Evolutionary conservation across 192 early-diverging fungal genomes (phyloP).

Genomic region (Backusella luteola): DNA sequence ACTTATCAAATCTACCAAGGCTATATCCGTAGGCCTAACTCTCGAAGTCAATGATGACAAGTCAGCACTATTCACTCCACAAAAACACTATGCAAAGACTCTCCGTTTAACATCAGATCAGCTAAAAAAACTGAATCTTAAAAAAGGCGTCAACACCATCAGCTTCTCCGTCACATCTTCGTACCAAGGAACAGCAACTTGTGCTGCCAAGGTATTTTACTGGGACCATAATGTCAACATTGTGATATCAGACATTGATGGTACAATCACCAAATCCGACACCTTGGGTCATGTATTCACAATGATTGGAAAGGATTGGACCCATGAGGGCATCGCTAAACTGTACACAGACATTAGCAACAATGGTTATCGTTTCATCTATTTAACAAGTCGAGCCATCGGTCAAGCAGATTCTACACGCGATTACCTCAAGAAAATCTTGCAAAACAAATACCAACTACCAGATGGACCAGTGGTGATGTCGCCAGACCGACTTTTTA

Average conservation of each 20-base stretch:
- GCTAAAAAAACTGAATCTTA: constrained; percentile 73
- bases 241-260: constrained; percentile 98
- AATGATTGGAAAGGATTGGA: constrained; percentile 98
- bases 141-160: constrained; percentile 87
- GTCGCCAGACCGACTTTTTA: constrained; percentile 92
- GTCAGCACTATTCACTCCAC: not conserved
- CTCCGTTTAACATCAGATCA: constrained; percentile 92
- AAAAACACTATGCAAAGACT: constrained; percentile 78
- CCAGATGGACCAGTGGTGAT: constrained; percentile 95
- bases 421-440: constrained; percentile 87
- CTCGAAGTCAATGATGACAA: not conserved
- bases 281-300: constrained; percentile 95
- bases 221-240: constrained; percentile 82
- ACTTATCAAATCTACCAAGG: constrained; percentile 35
- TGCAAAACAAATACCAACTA: constrained; percentile 83
- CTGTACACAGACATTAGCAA: constrained; percentile 91
- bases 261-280: constrained; percentile 98
- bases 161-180: constrained; percentile 81
- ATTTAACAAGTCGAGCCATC: constrained; percentile 93
- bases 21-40: constrained; percentile 26
- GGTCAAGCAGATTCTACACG: constrained; percentile 90
- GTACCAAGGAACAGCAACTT: constrained; percentile 75
- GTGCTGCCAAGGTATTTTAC: constrained; percentile 86
- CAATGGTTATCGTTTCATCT: constrained; percentile 95
- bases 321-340: constrained; percentile 93